Evolutionary conservation across 2,329 filamentous ascomycete species (phyloP).

Genomic region (Scedosporium dehoogii): DNA sequence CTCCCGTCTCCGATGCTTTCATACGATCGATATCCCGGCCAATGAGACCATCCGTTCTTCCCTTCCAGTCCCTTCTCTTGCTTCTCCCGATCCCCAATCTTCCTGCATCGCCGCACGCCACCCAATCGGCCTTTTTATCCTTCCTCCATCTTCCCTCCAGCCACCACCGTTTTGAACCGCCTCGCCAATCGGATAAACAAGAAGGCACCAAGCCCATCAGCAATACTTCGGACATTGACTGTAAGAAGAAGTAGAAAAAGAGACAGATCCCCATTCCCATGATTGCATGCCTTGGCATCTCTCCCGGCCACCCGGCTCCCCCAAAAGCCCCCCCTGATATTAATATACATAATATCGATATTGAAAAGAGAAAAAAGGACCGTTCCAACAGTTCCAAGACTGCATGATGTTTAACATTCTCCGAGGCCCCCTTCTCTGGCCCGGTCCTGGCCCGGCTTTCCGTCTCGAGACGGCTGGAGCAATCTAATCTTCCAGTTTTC

Average conservation of each 20-base stretch:
- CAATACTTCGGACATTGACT: background rate
- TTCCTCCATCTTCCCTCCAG: background rate
- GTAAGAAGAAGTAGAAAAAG: background rate
- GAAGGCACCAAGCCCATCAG: background rate
- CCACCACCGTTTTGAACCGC: background rate
- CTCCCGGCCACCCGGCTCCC: too few species aligned
- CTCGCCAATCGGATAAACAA: background rate
- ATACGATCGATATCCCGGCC: too few species aligned
- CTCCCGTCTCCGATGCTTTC: too few species aligned
- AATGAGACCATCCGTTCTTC: background rate
- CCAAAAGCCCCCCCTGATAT: background rate
- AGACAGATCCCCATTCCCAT: background rate
- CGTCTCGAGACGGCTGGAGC: too few species aligned
- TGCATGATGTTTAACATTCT: too few species aligned
- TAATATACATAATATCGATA: too few species aligned
- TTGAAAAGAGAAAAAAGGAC: too few species aligned
- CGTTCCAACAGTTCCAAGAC: too few species aligned
- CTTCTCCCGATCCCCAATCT: background rate
- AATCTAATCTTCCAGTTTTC: too few species aligned
- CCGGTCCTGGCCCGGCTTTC: too few species aligned
- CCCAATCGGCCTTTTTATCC: background rate
- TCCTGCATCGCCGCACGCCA: background rate
- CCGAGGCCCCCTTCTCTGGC: too few species aligned
- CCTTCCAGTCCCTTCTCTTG: background rate
- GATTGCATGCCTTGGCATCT: background rate